Evolutionary conservation across 2,329 filamentous ascomycete species (phyloP), one percentile per base, ranked within the genome.

Genomic region (Fusarium sp.): DNA sequence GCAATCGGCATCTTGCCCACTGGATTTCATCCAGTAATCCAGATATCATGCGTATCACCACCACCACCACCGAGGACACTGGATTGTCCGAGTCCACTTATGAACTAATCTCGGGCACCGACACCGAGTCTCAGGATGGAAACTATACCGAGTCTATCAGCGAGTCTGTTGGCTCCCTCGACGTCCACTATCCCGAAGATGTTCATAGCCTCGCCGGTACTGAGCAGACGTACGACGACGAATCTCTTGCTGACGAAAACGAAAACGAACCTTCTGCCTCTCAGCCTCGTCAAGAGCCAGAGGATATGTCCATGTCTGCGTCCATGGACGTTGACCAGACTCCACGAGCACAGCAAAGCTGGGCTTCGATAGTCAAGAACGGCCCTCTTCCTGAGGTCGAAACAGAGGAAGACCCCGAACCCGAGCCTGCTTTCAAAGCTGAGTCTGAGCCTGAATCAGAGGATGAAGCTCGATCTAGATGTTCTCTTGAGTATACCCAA

Each of bases 21-120:
- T 89, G 86, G 86, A 81, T 89, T 48, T 87, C 85, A 9, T 84
- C 82, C 54, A 88, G 86, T 72, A 83, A 86, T 29, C 85, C 85
- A 53, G 83, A 86, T 78, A 87, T 88, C 67, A 87, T 88, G 84
- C 82, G 81, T 68, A 77, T 82, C 23, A 79, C 79, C 37, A 78
- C 75, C 37, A 78, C 75, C 54, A 79, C 79, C 28, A 80, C 82
- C 60, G 83, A 85, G 39, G 82, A 84, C 66, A 83, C 85, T 75
- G 87, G 80, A 71, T 75, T 89, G 73, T 78, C 82, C 73, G 87
- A 88, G 72, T 87, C 87, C 57, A 81, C 85, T 61, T 89, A 86
- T 76, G 87, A 89, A 73, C 78, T 89, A 47, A 84, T 89, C 75
- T 80, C 80, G 56, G 81, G 80, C 70, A 84, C 83, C 57, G 86